These are phyloP conservation scores for Guadua angustifolia DNA, from an alignment of 176 grass and related monocot genomes.

Conservation along the genomic window DNA sequence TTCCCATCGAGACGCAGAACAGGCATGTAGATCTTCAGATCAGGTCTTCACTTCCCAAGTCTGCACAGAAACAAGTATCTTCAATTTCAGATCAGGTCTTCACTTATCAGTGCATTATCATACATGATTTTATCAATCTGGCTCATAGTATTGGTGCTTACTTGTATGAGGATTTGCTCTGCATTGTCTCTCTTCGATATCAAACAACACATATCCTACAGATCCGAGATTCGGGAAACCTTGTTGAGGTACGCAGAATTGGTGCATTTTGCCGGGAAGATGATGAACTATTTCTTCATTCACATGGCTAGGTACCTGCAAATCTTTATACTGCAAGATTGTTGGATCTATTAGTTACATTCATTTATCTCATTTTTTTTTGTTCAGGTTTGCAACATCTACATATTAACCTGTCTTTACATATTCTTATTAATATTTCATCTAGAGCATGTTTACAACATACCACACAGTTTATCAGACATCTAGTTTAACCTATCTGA, in stretches of 20 bases:
- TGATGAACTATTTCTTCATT: constrained; percentile 90
- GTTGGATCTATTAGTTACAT: constrained; percentile 12
- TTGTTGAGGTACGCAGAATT: constrained; percentile 91
- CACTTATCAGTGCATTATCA: no score
- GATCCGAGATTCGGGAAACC: constrained; percentile 82
- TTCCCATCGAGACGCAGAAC: no score
- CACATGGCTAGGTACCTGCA: constrained; percentile 72
- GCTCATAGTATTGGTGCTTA: constrained; percentile 88
- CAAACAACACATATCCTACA: constrained; percentile 97
- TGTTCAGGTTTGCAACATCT: not conserved
- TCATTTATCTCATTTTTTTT: not conserved
- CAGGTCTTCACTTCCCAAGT: no score
- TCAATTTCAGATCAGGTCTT: no score
- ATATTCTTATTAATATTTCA: not conserved
- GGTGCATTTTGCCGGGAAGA: constrained; percentile 89
- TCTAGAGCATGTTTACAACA: not conserved
- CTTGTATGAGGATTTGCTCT: constrained; percentile 94
- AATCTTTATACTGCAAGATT: not conserved
- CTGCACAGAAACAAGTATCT: no score
- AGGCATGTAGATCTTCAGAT: no score
- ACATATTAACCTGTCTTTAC: not conserved
- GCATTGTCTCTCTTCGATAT: constrained; percentile 85
- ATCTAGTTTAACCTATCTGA: not conserved
- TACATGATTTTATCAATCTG: constrained; percentile 90
- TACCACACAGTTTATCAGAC: not conserved